phyloP scores from a whole-genome alignment of 1,139 yeast genomes.

The Debaryomyces udenii region DNA sequence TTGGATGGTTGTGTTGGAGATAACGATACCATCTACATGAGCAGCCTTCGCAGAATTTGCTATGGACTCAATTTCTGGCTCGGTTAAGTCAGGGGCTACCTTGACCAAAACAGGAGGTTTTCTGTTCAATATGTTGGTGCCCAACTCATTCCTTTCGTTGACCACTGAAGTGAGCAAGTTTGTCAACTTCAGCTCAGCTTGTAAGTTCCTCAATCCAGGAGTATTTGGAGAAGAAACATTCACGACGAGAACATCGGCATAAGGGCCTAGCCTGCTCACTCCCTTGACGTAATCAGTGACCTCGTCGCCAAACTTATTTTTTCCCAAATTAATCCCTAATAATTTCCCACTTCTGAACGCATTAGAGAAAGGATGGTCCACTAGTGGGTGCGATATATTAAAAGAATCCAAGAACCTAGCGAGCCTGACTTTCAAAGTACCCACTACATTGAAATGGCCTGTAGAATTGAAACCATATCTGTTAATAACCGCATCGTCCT shows the following conservation, averaged over 20 bases:
- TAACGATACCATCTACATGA: constrained; percentile 86
- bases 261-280: constrained; percentile 75
- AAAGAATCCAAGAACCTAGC: constrained; percentile 34
- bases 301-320: constrained; percentile 90
- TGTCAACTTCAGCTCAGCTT: constrained; percentile 73
- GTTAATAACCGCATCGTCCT: constrained; percentile 89
- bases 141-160: constrained; percentile 54
- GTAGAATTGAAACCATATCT: constrained; percentile 93
- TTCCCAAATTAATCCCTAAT: constrained; percentile 85
- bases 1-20: constrained; percentile 88
- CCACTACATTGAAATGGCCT: constrained; percentile 79
- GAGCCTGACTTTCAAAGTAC: constrained; percentile 65
- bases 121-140: constrained; percentile 40
- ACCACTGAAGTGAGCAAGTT: constrained; percentile 67
- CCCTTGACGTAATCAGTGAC: constrained; percentile 84
- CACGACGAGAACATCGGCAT: constrained; percentile 85
- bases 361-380: constrained; percentile 42
- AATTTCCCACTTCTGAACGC: constrained; percentile 68
- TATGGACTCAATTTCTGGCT: constrained; percentile 78
- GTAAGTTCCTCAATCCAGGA: constrained; percentile 89
- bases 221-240: constrained; percentile 98
- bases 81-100: constrained; percentile 90
- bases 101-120: constrained; percentile 83
- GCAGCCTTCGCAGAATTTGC: constrained; percentile 79
- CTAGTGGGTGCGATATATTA: constrained; percentile 22